A percentile compares a stretch with the other conserved stretches of the same genome.
Conservation (phyloP, 2,329 filamentous ascomycete genomes). For the Xylaria sp. region DNA sequence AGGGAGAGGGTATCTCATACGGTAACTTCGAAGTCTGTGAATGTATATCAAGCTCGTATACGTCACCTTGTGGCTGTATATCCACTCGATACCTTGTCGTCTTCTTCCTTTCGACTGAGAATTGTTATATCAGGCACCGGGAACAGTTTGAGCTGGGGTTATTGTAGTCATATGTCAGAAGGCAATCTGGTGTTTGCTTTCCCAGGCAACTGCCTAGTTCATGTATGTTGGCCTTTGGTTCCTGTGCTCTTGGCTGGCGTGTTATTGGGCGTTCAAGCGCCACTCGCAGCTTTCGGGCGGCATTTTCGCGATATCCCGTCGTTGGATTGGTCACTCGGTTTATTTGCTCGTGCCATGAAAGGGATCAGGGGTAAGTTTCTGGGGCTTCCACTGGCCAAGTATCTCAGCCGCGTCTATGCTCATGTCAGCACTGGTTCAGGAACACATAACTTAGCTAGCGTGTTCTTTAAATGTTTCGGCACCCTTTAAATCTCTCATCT, state of each 20-base stretch:
- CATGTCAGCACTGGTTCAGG: no score
- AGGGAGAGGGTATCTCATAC: not conserved
- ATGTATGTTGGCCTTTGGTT: not conserved
- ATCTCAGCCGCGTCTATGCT: not conserved
- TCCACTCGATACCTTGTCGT: not conserved
- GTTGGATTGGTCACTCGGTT: no score
- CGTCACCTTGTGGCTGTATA: no score
- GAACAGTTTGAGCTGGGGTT: not conserved
- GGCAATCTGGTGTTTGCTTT: no score
- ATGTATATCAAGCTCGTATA: not conserved
- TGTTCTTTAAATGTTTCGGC: no score
- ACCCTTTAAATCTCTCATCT: no score
- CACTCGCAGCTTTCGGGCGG: not conserved
- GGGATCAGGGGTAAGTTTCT: not conserved
- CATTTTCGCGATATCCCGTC: not conserved
- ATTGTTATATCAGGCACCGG: not conserved
- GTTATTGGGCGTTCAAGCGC: not conserved
- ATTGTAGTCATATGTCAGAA: not conserved
- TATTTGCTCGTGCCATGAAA: not conserved
- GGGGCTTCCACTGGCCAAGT: no score
- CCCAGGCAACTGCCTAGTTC: not conserved
- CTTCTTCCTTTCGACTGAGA: not conserved
- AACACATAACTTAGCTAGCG: no score
- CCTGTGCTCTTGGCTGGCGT: not conserved
- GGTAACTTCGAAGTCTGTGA: no score